Percentiles rank a stretch among this genome's conserved stretches.
Conservation (phyloP, 2,329 filamentous ascomycete species). For the Diplocarpon rosae region DNA sequence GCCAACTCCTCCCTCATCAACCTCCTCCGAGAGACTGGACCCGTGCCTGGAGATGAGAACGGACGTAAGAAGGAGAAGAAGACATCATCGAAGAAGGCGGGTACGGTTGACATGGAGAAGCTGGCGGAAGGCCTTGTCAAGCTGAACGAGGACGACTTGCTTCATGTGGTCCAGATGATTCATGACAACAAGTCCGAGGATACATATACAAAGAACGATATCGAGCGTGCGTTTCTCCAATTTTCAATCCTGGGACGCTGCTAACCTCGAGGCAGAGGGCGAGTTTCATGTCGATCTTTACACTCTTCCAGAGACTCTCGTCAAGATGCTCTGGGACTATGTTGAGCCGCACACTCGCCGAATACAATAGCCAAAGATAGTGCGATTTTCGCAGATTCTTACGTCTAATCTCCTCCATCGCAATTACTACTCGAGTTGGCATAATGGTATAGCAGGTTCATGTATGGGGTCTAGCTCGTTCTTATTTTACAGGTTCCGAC, state of each 20-base stretch:
- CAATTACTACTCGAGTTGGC: constrained; percentile 2
- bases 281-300: constrained; percentile 98
- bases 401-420: constrained; percentile 1
- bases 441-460: constrained; percentile 4
- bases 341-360: constrained; percentile 26
- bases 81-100: constrained; percentile 50
- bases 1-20: constrained; percentile 78
- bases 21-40: constrained; percentile 70
- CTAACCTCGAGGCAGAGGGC: constrained; percentile 48
- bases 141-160: constrained; percentile 81
- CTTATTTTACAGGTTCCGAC: not conserved
- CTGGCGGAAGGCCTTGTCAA: constrained; percentile 84
- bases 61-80: constrained; percentile 58
- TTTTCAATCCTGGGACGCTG: not conserved
- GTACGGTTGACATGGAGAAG: constrained; percentile 81
- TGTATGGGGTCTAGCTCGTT: constrained; percentile 2
- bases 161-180: constrained; percentile 94
- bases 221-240: constrained; percentile 62
- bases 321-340: constrained; percentile 95
- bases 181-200: constrained; percentile 93
- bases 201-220: constrained; percentile 94
- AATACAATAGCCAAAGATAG: constrained; percentile 1
- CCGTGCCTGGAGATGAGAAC: constrained; percentile 67
- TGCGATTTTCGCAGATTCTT: not conserved
- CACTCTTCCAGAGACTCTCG: constrained; percentile 80